phyloP scores from a whole-genome alignment of 306 rosid genomes.

The Fagus crenata region DNA sequence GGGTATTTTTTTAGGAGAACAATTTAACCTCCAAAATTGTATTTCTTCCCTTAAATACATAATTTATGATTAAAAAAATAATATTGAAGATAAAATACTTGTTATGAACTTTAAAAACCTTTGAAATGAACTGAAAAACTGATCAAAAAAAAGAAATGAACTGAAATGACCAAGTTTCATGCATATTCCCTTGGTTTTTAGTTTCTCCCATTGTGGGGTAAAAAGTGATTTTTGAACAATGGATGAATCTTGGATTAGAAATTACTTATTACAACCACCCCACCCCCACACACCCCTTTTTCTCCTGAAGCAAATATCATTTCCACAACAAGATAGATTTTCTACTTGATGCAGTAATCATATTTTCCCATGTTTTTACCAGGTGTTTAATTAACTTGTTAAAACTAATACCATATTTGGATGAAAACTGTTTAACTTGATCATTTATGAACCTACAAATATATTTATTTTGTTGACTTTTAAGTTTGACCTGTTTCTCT shows the following conservation, averaged over 20 bases:
- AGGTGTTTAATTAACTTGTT: neutral
- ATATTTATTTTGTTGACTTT: slow-evolving; percentile 22
- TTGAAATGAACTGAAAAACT: neutral
- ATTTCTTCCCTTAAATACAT: neutral
- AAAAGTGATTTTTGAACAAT: neutral
- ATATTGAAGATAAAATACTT: neutral
- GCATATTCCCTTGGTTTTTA: neutral
- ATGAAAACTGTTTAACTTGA: slow-evolving; percentile 16
- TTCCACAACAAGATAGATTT: slow-evolving; percentile 1
- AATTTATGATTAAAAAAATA: neutral
- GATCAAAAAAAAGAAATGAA: too few species aligned
- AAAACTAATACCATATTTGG: slow-evolving; percentile 5
- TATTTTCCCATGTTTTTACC: slow-evolving; percentile 15
- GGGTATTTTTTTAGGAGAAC: neutral
- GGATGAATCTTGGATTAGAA: too few species aligned
- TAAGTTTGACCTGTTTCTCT: slow-evolving; percentile 30
- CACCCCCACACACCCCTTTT: slow-evolving; percentile 1
- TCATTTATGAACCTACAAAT: slow-evolving; percentile 3
- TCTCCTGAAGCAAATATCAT: slow-evolving; percentile 10
- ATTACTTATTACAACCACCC: too few species aligned
- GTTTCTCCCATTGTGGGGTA: neutral
- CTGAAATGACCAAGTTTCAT: neutral
- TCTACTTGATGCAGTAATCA: slow-evolving; percentile 14
- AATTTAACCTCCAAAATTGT: neutral
- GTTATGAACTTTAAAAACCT: neutral